Percentiles rank a stretch among this genome's conserved stretches.
Evolutionary conservation across 371 early-diverging fungal genomes (phyloP).

Genomic region (Dinochytrium kinnereticum): DNA sequence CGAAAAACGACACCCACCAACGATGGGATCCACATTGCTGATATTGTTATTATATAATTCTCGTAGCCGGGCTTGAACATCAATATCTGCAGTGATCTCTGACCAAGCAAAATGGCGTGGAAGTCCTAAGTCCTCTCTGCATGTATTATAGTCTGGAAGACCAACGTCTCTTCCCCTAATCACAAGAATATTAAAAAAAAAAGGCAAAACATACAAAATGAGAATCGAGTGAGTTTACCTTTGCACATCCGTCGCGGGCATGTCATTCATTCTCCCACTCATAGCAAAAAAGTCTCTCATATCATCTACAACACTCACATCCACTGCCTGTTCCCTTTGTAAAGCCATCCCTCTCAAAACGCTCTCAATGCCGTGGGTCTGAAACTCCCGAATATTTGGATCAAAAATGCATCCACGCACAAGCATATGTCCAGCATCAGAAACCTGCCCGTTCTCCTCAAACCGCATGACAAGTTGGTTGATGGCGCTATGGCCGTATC

Average conservation of each 20-base stretch:
- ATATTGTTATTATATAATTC: slow-evolving; percentile 27
- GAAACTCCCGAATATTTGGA: slow-evolving; percentile 21
- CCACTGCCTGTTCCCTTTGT: slow-evolving; percentile 38
- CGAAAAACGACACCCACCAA: slow-evolving; percentile 29
- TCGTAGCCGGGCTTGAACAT: slow-evolving; percentile 15
- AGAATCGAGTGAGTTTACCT: slow-evolving; percentile 21
- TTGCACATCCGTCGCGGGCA: slow-evolving; percentile 41
- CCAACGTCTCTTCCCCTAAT: slow-evolving; percentile 40
- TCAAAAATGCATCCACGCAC: slow-evolving; percentile 36
- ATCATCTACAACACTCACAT: slow-evolving; percentile 32
- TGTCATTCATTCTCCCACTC: slow-evolving; percentile 26
- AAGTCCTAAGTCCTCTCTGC: slow-evolving; percentile 29
- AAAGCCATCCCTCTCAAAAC: slow-evolving; percentile 37
- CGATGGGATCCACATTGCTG: slow-evolving; percentile 34
- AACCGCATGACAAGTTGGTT: slow-evolving; percentile 35
- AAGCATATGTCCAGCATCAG: slow-evolving; percentile 38
- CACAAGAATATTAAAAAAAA: background rate
- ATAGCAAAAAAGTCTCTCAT: slow-evolving; percentile 29
- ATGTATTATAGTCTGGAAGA: slow-evolving; percentile 40
- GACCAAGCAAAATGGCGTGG: slow-evolving; percentile 22
- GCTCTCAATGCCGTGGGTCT: slow-evolving; percentile 27
- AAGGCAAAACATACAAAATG: background rate
- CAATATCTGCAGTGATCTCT: slow-evolving; percentile 36
- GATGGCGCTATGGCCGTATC: slow-evolving; percentile 45
- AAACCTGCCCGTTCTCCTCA: slow-evolving; percentile 42